These are phyloP conservation scores for Alternaria panax DNA, from an alignment of 2,329 filamentous ascomycete genomes.

Conservation along the genomic window DNA sequence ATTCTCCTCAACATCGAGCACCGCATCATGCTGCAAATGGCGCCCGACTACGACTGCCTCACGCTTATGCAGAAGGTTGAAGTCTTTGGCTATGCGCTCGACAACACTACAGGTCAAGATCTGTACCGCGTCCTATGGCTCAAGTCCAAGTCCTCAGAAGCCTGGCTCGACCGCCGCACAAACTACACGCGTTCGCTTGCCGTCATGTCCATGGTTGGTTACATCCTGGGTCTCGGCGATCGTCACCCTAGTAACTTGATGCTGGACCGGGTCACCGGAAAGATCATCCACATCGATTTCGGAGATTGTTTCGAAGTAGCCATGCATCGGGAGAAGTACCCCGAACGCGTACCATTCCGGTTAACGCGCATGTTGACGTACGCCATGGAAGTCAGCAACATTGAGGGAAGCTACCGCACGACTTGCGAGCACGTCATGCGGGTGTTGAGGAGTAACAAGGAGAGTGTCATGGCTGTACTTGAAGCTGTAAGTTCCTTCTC, in stretches of 20 bases:
- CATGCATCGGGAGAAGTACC: slow-evolving; percentile 99
- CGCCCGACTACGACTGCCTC: slow-evolving; percentile 96
- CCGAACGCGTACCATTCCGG: slow-evolving; percentile 95
- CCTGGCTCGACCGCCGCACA: slow-evolving; percentile 96
- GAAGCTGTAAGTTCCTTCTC: slow-evolving; percentile 79
- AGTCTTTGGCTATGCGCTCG: slow-evolving; percentile 97
- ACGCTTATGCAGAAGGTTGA: slow-evolving; percentile 99
- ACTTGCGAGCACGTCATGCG: slow-evolving; percentile 99
- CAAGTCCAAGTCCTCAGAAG: slow-evolving; percentile 97
- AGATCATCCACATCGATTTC: slow-evolving; percentile 98
- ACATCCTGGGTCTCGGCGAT: slow-evolving; percentile 95
- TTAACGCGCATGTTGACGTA: slow-evolving; percentile 99
- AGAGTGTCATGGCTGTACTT: slow-evolving; percentile 96
- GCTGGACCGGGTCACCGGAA: slow-evolving; percentile 93
- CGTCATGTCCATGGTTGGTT: slow-evolving; percentile 99
- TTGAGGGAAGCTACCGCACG: slow-evolving; percentile 97
- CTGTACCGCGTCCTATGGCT: slow-evolving; percentile 97
- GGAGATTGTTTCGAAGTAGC: slow-evolving; percentile 99
- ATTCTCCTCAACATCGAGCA: slow-evolving; percentile 99
- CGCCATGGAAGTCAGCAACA: slow-evolving; percentile 99
- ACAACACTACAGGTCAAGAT: slow-evolving; percentile 99
- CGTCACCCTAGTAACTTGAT: slow-evolving; percentile 97
- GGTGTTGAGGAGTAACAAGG: slow-evolving; percentile 94
- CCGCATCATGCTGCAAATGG: slow-evolving; percentile 99
- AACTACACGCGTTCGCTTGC: slow-evolving; percentile 97